Conservation (phyloP, 352 stramenopile species). For the Phytophthora foliorum region DNA sequence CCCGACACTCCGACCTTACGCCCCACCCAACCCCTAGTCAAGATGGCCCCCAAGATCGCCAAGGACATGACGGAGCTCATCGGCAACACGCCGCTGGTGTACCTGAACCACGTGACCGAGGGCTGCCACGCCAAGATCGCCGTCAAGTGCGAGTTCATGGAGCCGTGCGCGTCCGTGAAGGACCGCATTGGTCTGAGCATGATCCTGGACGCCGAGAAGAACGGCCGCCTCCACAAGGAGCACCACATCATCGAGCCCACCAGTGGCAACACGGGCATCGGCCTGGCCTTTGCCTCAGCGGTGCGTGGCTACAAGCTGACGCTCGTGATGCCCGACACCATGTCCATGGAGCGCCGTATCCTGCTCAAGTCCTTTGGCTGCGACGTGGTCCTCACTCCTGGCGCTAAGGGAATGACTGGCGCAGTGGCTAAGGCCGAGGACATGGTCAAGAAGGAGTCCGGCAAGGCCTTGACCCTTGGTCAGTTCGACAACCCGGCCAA, state of each 20-base stretch:
- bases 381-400: slow-evolving; percentile 60
- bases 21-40: not conserved
- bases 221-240: slow-evolving; percentile 70
- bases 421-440: slow-evolving; percentile 25
- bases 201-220: slow-evolving; percentile 83
- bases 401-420: slow-evolving; percentile 33
- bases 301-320: slow-evolving; percentile 32
- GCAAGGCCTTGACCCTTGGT: slow-evolving; percentile 20
- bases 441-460: slow-evolving; percentile 16
- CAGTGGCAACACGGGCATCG: slow-evolving; percentile 26
- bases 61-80: slow-evolving; percentile 96
- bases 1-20: slow-evolving; percentile 1
- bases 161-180: slow-evolving; percentile 89
- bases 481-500: slow-evolving; percentile 35
- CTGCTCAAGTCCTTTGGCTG: slow-evolving; percentile 24
- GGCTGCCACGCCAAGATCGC: slow-evolving; percentile 86
- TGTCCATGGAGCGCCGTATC: slow-evolving; percentile 36
- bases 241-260: slow-evolving; percentile 93
- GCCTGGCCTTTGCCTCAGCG: slow-evolving; percentile 18
- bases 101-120: slow-evolving; percentile 89
- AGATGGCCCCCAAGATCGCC: slow-evolving; percentile 80
- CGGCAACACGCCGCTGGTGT: slow-evolving; percentile 95
- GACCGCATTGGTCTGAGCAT: slow-evolving; percentile 90
- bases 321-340: slow-evolving; percentile 29
- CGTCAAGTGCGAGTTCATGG: slow-evolving; percentile 93